phyloP scores from a whole-genome alignment of 352 stramenopile species.

The Globisporangium canariense region DNA sequence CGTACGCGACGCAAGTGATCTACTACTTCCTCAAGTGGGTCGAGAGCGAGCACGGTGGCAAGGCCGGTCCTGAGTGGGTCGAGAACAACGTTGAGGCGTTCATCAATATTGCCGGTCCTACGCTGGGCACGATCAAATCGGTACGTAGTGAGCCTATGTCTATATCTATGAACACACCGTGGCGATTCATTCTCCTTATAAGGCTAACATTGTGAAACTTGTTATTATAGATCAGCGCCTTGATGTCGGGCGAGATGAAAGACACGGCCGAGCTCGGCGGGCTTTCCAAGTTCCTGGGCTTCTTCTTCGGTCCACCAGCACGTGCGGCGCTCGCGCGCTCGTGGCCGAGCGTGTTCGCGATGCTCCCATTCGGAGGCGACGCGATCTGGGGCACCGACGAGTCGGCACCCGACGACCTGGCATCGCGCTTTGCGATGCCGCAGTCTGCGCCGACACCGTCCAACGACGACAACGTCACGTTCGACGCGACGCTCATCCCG shows the following conservation, averaged over 20 bases:
- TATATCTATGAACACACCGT: neutral
- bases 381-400: slow-evolving; percentile 75
- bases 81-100: slow-evolving; percentile 90
- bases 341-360: slow-evolving; percentile 85
- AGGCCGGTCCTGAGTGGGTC: slow-evolving; percentile 90
- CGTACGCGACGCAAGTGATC: slow-evolving; percentile 90
- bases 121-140: slow-evolving; percentile 91
- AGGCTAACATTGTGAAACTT: neutral
- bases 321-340: slow-evolving; percentile 59
- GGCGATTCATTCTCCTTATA: neutral
- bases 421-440: slow-evolving; percentile 44
- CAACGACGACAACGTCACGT: slow-evolving; percentile 20
- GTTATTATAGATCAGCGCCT: slow-evolving; percentile 56
- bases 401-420: slow-evolving; percentile 66
- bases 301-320: slow-evolving; percentile 63
- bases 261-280: slow-evolving; percentile 90
- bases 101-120: slow-evolving; percentile 93
- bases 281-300: slow-evolving; percentile 82
- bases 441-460: slow-evolving; percentile 23
- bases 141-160: slow-evolving; percentile 2
- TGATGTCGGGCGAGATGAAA: slow-evolving; percentile 95
- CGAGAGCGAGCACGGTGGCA: slow-evolving; percentile 76
- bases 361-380: slow-evolving; percentile 92
- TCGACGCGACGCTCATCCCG: slow-evolving; percentile 31
- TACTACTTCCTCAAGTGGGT: slow-evolving; percentile 97